Evolutionary conservation across 1,284 basidiomycete species (phyloP), one percentile per base, ranked within the genome.

Genomic region (Puccinia triticina): DNA sequence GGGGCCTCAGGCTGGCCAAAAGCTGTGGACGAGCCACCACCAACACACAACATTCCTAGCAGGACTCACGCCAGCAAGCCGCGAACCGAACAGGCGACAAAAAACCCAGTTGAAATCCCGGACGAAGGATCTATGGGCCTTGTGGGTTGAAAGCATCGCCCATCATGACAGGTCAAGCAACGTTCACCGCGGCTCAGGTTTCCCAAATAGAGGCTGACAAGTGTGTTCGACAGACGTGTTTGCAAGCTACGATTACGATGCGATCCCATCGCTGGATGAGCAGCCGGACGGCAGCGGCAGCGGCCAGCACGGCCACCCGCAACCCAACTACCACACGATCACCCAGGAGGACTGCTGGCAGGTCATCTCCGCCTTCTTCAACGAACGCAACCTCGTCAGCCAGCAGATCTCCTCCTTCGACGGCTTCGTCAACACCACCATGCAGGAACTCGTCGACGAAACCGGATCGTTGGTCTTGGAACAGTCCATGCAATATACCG

Each of bases 361-460:
- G 66, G 92, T 97, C 85, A 98, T 99, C 86, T 93, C 94, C 83
- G 92, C 94, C 85, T 99, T 98, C 89, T 99, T 99, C 87, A 93
- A 94, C 84, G 93, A 96, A 87, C 98, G 97, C 88, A 96, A 96
- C 88, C 92, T 99, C 83, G 97, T 99, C 82, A 91, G 95, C 79
- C 97, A 99, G 88, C 96, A 99, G 88, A 91, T 99, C 82, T 95
- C 97, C 89, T 96, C 94, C 43, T 99, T 97, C 89, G 96, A 99
- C 88, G 97, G 99, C 88, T 99, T 99, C 86, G 94, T 99, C 73
- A 94, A 96, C 87, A 98, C 98, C 86, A 98, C 96, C n/a, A 98
- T 99, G 93, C 96, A 99, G 88, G 96, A 99, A 87, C 90, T 99
- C 48, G 96, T 99, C 50, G 96, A 99, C 86, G 97, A 99, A 88